Evolutionary conservation across 2,329 filamentous ascomycete genomes (phyloP), one percentile per base, ranked within the genome.

Genomic region (Xylariaceae sp.): DNA sequence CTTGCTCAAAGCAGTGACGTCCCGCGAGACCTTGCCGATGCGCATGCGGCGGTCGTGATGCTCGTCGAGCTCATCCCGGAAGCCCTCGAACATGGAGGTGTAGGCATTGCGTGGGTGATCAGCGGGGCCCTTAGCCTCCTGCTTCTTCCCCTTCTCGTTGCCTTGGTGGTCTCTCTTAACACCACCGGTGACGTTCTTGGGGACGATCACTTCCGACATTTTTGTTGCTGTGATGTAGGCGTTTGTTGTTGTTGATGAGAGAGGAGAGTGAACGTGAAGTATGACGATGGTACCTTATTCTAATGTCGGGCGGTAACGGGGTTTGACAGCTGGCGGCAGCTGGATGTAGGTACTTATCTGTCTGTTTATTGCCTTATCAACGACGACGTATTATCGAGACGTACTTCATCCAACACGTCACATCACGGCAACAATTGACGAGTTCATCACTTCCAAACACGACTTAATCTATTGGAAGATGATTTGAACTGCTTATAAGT

Each of bases 1-100:
- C 80, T 99, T 99, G 75, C 91, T 96, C 56, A 92, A 80, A 0
- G 91, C 92, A 5, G 94, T 99, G 60, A 99, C 89, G 73, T 99
- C 94, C 63, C 93, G 82, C 7, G 90, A 95, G 1, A 87, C 88
- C 78, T 97, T 99, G 71, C 95, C 89, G 66, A 96, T 86, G 56
- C 88, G 85, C 77, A 97, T 92, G 58, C 92, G 84, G 13, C 94
- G 87, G 75, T 97, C 94, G 74, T 99, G 90, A 72, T 97, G 93
- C 75, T 94, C 86, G 71, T 99, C 94, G 34, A 99, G 80, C 75
- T 97, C 92, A 69, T 88, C 82, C 55, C 92, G 88, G 73, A 97
- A 96, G 6, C 74, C 77, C 73, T 90, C 88, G 73, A 99, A 99
- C 82, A 97, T 92, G 65, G 86, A 75, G 62, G 85, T 84, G 71